phyloP scores from a whole-genome alignment of 2,329 filamentous ascomycete genomes.

The Pseudonectria foliicola region DNA sequence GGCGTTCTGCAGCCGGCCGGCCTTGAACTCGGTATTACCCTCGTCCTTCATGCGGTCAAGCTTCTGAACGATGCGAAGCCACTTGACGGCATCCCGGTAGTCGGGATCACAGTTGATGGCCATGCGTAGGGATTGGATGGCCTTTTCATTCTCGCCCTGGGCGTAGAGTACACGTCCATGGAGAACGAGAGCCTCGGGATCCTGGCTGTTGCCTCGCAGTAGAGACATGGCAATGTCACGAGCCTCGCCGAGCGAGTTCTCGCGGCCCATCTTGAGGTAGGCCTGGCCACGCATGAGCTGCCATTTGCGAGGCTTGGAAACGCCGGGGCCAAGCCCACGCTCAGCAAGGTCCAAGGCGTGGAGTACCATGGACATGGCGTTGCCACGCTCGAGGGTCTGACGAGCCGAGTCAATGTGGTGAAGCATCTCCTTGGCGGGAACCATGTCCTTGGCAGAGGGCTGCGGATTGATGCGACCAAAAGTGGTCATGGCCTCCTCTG shows the following conservation, averaged over 20 bases:
- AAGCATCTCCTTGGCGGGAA: slow-evolving; percentile 76
- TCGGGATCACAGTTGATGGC: slow-evolving; percentile 88
- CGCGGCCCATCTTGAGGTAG: slow-evolving; percentile 84
- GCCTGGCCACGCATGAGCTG: slow-evolving; percentile 87
- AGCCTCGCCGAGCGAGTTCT: slow-evolving; percentile 82
- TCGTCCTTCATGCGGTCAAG: slow-evolving; percentile 90
- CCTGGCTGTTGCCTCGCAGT: slow-evolving; percentile 77
- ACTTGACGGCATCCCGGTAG: slow-evolving; percentile 80
- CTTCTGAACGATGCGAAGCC: slow-evolving; percentile 83
- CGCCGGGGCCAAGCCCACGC: slow-evolving; percentile 66
- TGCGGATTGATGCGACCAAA: slow-evolving; percentile 74
- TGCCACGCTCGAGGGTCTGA: slow-evolving; percentile 65
- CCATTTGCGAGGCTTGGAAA: slow-evolving; percentile 84
- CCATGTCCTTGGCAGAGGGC: slow-evolving; percentile 78
- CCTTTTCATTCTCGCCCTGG: slow-evolving; percentile 92
- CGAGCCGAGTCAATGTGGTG: slow-evolving; percentile 75
- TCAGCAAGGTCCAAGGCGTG: slow-evolving; percentile 90
- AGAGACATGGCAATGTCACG: slow-evolving; percentile 88
- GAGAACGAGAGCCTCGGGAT: slow-evolving; percentile 88
- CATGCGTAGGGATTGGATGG: slow-evolving; percentile 84
- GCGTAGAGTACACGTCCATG: slow-evolving; percentile 82
- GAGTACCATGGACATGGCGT: slow-evolving; percentile 82
- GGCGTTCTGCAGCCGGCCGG: slow-evolving; percentile 69
- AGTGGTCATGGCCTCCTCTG: slow-evolving; percentile 77
- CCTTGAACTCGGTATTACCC: slow-evolving; percentile 86